Percentiles rank a stretch among this genome's conserved stretches.
These are phyloP conservation scores for Eucalyptus cloeziana DNA, from an alignment of 345 rosid species.

Conservation along the genomic window DNA sequence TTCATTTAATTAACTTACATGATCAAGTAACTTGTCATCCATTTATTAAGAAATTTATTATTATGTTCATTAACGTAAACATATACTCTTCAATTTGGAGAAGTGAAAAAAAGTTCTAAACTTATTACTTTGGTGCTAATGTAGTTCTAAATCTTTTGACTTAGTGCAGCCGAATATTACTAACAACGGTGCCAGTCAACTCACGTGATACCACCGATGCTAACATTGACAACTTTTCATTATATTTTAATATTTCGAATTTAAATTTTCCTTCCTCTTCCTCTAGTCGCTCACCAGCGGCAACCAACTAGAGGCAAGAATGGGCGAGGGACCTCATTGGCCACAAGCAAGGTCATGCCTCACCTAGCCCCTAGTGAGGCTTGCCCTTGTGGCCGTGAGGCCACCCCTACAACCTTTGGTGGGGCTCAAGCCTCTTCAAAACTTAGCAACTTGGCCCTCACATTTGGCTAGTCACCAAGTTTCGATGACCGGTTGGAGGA, in stretches of 20 bases:
- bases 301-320: no score
- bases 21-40: not conserved
- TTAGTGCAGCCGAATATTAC: no score
- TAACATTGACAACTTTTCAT: no score
- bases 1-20: not conserved
- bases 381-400: rapidly evolving
- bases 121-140: not conserved
- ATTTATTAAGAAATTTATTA: not conserved
- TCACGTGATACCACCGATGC: rapidly evolving
- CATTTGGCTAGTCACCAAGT: rapidly evolving
- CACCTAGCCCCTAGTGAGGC: no score
- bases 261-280: no score
- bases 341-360: no score
- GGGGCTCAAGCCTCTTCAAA: rapidly evolving
- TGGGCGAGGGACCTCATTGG: no score
- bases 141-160: not conserved
- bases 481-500: not conserved
- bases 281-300: rapidly evolving
- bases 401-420: no score
- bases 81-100: not conserved
- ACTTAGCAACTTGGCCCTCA: not conserved
- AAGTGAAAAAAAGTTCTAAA: no score
- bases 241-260: no score
- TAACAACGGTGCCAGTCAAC: rapidly evolving
- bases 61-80: not conserved